A percentile compares a stretch with the other conserved stretches of the same genome.
Conservation (phyloP, 2,329 filamentous ascomycete species). For the Rutstroemia sp. region DNA sequence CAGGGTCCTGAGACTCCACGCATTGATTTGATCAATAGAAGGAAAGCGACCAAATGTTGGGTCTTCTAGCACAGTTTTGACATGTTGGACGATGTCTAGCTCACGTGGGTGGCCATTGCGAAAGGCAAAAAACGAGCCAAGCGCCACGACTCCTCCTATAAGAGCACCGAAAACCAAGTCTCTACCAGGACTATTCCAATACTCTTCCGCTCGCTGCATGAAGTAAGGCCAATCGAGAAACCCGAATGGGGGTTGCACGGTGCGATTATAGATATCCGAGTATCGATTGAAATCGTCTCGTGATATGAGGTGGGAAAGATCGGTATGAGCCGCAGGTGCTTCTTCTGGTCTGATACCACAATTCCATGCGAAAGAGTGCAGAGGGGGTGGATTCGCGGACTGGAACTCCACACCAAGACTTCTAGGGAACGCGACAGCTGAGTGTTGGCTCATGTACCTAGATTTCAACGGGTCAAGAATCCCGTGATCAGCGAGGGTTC, state of each 20-base stretch:
- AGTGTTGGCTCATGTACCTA: constrained; percentile 23
- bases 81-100: constrained; percentile 23
- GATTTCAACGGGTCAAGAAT: constrained; percentile 5
- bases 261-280: constrained; percentile 25
- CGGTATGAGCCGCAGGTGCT: constrained; percentile 12
- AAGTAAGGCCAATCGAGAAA: constrained; percentile 27
- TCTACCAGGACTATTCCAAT: constrained; percentile 25
- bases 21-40: constrained; percentile 19
- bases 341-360: constrained; percentile 25
- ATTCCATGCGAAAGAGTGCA: constrained; percentile 34
- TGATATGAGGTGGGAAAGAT: constrained; percentile 18
- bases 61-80: constrained; percentile 20
- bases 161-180: constrained; percentile 29
- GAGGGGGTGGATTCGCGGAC: constrained; percentile 28
- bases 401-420: constrained; percentile 29
- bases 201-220: constrained; percentile 23
- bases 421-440: constrained; percentile 29
- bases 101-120: constrained; percentile 21
- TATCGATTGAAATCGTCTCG: constrained; percentile 3
- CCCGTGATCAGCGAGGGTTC: constrained; percentile 13
- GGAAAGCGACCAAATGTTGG: constrained; percentile 5
- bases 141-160: constrained; percentile 28
- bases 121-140: constrained; percentile 31
- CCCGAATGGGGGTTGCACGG: constrained; percentile 29
- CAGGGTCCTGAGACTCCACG: constrained; percentile 21